Base-by-base conservation (phyloP, 345 rosid genomes). In the Gossypium longicalyx region DNA sequence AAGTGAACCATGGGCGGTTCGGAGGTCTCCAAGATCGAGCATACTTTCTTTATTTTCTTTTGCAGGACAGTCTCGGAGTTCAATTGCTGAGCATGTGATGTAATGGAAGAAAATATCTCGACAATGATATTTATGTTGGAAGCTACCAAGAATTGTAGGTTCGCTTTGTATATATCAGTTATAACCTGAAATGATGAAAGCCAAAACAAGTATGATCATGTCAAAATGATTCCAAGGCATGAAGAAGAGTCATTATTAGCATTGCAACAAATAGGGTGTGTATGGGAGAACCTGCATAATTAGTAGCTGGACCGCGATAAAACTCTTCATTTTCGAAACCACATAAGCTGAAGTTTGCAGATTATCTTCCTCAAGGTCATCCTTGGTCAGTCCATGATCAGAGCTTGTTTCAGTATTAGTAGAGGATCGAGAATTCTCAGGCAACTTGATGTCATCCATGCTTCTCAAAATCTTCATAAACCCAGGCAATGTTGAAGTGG, bases 1-100 rank as follows among this genome's bases (percentile, higher is more conserved):
- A 94, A 94, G 83, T 91, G 97, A 71, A 94, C 91, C 72, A 91
- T 48, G 7, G 98, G 98, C 74, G 96, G 98, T 63, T 89, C 92
- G 3, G 96, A 83, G 57, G 90, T 80, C 78, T 89, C 96, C 56
- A 91, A 76, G 47, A 87, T 80, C 7, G 87, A 83, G 87, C 97
- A 92, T 10, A 85, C 93, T 82, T 78, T 89, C 86, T 86, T 87
- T 77, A 92, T 80, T 83, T 89, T 94, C 91, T 80, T 94, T 80
- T 68, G 89, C 74, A 90, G 80, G 60, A 44, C 29, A 19, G 72
- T 72, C 74, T 86, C 87, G 23, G 89, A 78, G 82, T 84, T 91
- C 76, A 94, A 82, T 66, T 85, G 83, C 81, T 82, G 86, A 43
- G 98, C 91, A 74, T 92, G 94, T 7, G 87, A 88, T 43, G 98